phyloP scores from a whole-genome alignment of 805 yeast species.

The Candida arabinofermentans region DNA sequence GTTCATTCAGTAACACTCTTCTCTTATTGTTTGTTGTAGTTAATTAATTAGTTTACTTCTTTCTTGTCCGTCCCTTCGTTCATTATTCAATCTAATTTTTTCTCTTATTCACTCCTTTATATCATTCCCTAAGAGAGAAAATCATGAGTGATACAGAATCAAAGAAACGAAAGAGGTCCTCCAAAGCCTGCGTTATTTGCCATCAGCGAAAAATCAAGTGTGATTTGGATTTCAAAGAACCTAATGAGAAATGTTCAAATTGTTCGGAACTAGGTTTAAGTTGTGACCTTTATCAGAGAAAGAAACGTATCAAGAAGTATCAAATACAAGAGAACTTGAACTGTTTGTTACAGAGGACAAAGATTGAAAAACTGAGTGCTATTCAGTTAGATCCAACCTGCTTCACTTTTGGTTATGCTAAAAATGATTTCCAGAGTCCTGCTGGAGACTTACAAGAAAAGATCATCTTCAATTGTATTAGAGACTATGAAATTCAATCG shows the following conservation, averaged over 20 bases:
- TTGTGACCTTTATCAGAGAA: slow-evolving; percentile 62
- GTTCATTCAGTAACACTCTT: too few relatives aligned
- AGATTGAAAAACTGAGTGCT: slow-evolving; percentile 7
- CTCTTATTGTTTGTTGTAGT: too few relatives aligned
- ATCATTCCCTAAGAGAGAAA: background rate
- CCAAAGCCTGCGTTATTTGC: slow-evolving; percentile 70
- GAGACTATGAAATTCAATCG: background rate
- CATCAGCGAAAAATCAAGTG: slow-evolving; percentile 70
- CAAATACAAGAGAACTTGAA: slow-evolving; percentile 11
- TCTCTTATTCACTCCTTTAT: background rate
- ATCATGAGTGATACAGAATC: background rate
- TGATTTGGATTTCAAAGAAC: slow-evolving; percentile 53
- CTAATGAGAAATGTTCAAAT: slow-evolving; percentile 52
- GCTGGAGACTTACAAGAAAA: background rate
- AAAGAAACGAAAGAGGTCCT: slow-evolving; percentile 50
- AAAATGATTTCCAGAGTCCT: background rate
- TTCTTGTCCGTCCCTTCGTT: background rate
- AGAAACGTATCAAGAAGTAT: slow-evolving; percentile 13
- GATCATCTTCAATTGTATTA: background rate
- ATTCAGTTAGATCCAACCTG: slow-evolving; percentile 11
- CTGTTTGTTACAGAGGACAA: slow-evolving; percentile 8
- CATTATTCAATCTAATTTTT: background rate
- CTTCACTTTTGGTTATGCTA: too few relatives aligned
- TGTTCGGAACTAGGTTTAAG: slow-evolving; percentile 45
- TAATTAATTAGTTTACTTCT: too few relatives aligned